Evolutionary conservation across 2,329 filamentous ascomycete genomes (phyloP), one percentile per base, ranked within the genome.

Genomic region (Cytospora chrysosperma): DNA sequence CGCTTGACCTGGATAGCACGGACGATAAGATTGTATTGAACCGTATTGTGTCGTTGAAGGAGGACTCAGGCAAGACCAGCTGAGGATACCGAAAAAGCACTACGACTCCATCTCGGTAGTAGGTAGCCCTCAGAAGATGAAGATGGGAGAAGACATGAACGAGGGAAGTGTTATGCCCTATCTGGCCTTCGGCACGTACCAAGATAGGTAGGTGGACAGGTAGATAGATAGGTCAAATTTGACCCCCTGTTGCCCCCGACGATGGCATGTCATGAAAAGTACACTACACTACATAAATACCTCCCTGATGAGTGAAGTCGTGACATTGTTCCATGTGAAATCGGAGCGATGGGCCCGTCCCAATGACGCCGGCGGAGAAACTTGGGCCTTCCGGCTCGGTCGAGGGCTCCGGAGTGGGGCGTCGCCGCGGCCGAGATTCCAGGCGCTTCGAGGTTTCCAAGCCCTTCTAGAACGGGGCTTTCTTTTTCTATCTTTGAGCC

Each of bases 1-100:
- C 79, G 65, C 81, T 95, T 74, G 93, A 97, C 74, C 85, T 84
- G 57, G 92, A 96, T 70, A 91, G 87, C 63, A 89, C 86, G 0
- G 85, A 86, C 32, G 90, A 92, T n/a, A 91, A 89, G 74, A 81
- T 96, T 68, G 85, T 97, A 56, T 79, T 97, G 34, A 97, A 97
- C 78, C 85, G 92, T 56, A 97, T 97, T 72, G 93, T 97, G 28
- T 91, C 89, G 56, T 77, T 97, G 72, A 96, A 96, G 80, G 93
- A 97, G 77, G 91, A 96, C 72, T 79, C 84, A 19, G 87, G 87
- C 61, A 92, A 92, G 81, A 32, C 30, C 12, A 32, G 30, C 30
- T 32, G 30, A 32, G 10, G 10, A 32, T 32, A 32, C 30, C 30
- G 30, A 10, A 30, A 4, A 30, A 30, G 28, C 28, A n/a, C n/a